phyloP scores from a whole-genome alignment of 2,329 filamentous ascomycete genomes.

The Aspergillus sp. region DNA sequence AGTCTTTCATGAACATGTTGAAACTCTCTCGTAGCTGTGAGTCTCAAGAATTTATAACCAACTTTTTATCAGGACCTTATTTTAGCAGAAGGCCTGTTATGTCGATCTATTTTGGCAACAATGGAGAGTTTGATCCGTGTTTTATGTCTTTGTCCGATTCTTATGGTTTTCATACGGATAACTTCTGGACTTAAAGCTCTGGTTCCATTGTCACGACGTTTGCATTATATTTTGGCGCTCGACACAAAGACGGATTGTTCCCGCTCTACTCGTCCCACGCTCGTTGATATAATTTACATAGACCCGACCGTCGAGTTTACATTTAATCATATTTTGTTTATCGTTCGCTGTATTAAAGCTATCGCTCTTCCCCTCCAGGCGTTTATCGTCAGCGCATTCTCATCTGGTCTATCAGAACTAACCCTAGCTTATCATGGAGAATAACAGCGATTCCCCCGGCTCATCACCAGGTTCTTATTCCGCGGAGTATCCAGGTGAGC shows the following conservation, averaged over 20 bases:
- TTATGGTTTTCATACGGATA: background rate
- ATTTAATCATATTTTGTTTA: background rate
- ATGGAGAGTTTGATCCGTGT: background rate
- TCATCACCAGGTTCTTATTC: background rate
- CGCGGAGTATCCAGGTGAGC: background rate
- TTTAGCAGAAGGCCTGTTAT: background rate
- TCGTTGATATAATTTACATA: background rate
- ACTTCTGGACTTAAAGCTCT: background rate
- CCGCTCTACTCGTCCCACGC: background rate
- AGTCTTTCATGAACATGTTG: conserved; percentile 12
- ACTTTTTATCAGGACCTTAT: background rate
- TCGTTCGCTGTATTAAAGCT: background rate
- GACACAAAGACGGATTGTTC: conserved; percentile 1
- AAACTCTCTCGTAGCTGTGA: background rate
- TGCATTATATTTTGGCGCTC: background rate
- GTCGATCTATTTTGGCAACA: conserved; percentile 10
- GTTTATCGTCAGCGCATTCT: too few relatives aligned
- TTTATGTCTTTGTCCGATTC: conserved; percentile 5
- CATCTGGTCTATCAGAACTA: background rate
- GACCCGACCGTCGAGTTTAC: background rate
- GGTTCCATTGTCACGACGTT: background rate
- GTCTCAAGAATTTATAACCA: background rate
- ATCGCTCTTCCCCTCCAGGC: background rate
- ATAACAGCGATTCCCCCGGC: background rate
- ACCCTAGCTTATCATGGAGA: background rate